Conservation (phyloP, 345 rosid genomes). For the Viola odorata region DNA sequence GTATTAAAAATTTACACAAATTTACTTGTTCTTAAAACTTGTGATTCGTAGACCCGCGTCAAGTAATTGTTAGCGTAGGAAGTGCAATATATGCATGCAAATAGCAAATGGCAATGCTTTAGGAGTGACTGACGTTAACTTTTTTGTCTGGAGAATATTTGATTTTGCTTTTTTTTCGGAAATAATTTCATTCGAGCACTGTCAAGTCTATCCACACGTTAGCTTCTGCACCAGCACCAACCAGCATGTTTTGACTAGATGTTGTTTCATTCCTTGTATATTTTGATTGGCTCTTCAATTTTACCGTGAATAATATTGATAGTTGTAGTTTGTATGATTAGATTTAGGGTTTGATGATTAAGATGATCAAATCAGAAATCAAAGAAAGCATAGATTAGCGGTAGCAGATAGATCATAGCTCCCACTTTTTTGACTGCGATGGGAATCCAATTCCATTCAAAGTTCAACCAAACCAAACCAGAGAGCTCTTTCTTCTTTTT, state of each 20-base stretch:
- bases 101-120: too few relatives aligned
- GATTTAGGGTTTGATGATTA: neutral
- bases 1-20: too few relatives aligned
- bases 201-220: conserved; percentile 9
- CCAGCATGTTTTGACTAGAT: conserved; percentile 13
- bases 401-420: neutral
- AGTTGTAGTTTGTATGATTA: neutral
- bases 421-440: conserved; percentile 21
- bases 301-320: neutral
- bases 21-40: too few relatives aligned
- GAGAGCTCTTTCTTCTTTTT: neutral
- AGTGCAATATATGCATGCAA: conserved; percentile 1
- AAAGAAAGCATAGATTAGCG: conserved; percentile 9
- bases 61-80: too few relatives aligned
- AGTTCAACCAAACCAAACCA: neutral
- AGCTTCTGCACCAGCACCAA: conserved; percentile 22
- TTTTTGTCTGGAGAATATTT: neutral
- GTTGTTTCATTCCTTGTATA: neutral
- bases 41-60: too few relatives aligned
- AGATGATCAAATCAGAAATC: conserved; percentile 10
- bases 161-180: neutral
- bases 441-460: conserved; percentile 26
- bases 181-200: too few relatives aligned
- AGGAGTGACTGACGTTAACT: conserved; percentile 3
- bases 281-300: neutral